phyloP scores from a whole-genome alignment of 306 rosid species.

The Arachis stenosperma region DNA sequence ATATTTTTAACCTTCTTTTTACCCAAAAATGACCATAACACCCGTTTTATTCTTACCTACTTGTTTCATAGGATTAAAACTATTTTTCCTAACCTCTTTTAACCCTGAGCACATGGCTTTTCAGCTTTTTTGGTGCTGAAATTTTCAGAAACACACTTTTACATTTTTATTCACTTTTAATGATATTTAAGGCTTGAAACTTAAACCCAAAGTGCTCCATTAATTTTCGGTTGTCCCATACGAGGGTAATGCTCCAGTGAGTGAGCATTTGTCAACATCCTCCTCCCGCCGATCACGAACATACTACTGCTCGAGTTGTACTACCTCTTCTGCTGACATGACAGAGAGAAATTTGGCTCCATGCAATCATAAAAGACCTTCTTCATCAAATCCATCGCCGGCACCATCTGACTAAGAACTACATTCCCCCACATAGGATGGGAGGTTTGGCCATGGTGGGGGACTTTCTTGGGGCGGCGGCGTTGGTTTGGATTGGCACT shows the following conservation, averaged over 20 bases:
- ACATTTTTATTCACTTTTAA: too few relatives aligned
- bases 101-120: too few relatives aligned
- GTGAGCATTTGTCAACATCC: constrained; percentile 94
- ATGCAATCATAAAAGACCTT: constrained; percentile 91
- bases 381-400: constrained; percentile 91
- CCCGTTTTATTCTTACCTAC: too few relatives aligned
- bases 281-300: constrained; percentile 75
- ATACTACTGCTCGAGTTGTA: constrained; percentile 94
- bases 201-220: too few relatives aligned
- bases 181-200: too few relatives aligned
- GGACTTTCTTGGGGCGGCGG: constrained; percentile 57
- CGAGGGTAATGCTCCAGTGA: constrained; percentile 73
- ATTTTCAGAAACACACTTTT: too few relatives aligned
- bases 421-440: constrained; percentile 49
- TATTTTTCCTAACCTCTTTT: too few relatives aligned
- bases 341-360: constrained; percentile 95
- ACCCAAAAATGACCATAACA: too few relatives aligned
- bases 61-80: too few relatives aligned
- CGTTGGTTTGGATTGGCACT: constrained; percentile 34
- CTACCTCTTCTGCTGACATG: constrained; percentile 96
- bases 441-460: constrained; percentile 29
- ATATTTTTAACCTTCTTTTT: too few relatives aligned
- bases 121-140: too few relatives aligned
- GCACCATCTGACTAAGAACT: constrained; percentile 54
- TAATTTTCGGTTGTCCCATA: too few relatives aligned